Percentiles rank a stretch among this genome's conserved stretches.
Conservation (phyloP, 1,139 yeast genomes). For the Candida tetrigidarum region DNA sequence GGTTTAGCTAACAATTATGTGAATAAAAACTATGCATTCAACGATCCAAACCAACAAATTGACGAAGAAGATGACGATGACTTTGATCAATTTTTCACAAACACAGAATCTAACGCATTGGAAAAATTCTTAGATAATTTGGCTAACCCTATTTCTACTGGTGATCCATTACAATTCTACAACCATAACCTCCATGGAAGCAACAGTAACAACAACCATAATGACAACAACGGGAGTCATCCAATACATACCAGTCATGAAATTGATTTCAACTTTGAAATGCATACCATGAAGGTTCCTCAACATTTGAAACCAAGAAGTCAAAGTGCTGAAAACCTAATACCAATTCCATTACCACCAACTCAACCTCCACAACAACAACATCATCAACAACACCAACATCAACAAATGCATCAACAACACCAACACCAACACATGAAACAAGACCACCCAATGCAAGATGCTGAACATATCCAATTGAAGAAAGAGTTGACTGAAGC, state of each 20-base stretch:
- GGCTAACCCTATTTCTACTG: slow-evolving; percentile 32
- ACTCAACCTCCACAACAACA: slow-evolving; percentile 6
- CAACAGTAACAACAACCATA: too few species aligned
- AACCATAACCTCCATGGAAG: too few species aligned
- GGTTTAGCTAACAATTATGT: slow-evolving; percentile 1
- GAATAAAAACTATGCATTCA: slow-evolving; percentile 4
- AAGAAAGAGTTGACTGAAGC: slow-evolving; percentile 42
- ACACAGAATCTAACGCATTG: slow-evolving; percentile 49
- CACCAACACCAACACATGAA: background rate
- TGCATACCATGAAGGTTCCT: slow-evolving; percentile 36
- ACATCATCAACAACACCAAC: slow-evolving; percentile 1
- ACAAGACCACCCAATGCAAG: too few species aligned
- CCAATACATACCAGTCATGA: slow-evolving; percentile 12
- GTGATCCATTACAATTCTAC: slow-evolving; percentile 39
- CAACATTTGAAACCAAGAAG: slow-evolving; percentile 10
- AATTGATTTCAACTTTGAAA: slow-evolving; percentile 28
- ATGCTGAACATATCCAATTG: slow-evolving; percentile 24
- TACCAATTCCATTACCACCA: slow-evolving; percentile 9
- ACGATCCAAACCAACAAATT: slow-evolving; percentile 2
- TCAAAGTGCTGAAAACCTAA: background rate
- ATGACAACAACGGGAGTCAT: background rate
- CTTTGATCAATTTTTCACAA: slow-evolving; percentile 48
- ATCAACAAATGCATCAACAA: slow-evolving; percentile 4
- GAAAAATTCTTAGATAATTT: slow-evolving; percentile 49
- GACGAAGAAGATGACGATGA: slow-evolving; percentile 29